phyloP scores from a whole-genome alignment of 345 rosid species.

The Toxicodendron radicans region DNA sequence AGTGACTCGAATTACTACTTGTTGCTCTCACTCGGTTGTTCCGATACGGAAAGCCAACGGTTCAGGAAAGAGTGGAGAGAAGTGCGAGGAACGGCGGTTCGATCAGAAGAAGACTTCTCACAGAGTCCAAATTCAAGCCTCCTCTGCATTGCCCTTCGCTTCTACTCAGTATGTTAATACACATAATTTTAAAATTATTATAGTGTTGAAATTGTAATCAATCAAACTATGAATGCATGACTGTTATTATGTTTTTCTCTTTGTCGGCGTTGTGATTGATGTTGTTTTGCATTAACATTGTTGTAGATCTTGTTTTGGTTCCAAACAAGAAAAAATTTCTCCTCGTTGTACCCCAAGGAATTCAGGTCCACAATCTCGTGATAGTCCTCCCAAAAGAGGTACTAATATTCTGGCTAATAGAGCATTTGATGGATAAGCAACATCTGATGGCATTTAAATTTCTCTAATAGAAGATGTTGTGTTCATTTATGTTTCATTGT shows the following conservation, averaged over 20 bases:
- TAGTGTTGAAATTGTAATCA: background rate
- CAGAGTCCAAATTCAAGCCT: slow-evolving; percentile 51
- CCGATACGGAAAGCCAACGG: slow-evolving; percentile 65
- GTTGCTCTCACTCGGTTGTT: slow-evolving; percentile 58
- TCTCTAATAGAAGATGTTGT: slow-evolving; percentile 17
- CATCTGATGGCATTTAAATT: background rate
- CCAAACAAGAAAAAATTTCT: slow-evolving; percentile 77
- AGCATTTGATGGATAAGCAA: background rate
- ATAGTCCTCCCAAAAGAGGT: slow-evolving; percentile 96
- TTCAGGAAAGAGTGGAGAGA: slow-evolving; percentile 45
- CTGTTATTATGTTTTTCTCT: background rate
- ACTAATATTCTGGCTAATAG: slow-evolving; percentile 1
- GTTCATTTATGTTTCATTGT: slow-evolving; percentile 23
- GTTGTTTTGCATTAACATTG: background rate
- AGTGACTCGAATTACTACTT: slow-evolving; percentile 42
- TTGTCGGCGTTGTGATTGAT: background rate
- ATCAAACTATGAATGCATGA: background rate
- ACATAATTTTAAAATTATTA: background rate
- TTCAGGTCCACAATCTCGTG: slow-evolving; percentile 91
- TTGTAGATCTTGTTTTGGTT: slow-evolving; percentile 59
- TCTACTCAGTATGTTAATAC: slow-evolving; percentile 58
- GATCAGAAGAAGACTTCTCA: slow-evolving; percentile 54
- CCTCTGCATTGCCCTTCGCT: slow-evolving; percentile 73
- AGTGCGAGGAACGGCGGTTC: slow-evolving; percentile 55
- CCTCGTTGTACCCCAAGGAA: slow-evolving; percentile 81